Conservation (phyloP, 2,329 filamentous ascomycete genomes). For the Cladophialophora yegresii region DNA sequence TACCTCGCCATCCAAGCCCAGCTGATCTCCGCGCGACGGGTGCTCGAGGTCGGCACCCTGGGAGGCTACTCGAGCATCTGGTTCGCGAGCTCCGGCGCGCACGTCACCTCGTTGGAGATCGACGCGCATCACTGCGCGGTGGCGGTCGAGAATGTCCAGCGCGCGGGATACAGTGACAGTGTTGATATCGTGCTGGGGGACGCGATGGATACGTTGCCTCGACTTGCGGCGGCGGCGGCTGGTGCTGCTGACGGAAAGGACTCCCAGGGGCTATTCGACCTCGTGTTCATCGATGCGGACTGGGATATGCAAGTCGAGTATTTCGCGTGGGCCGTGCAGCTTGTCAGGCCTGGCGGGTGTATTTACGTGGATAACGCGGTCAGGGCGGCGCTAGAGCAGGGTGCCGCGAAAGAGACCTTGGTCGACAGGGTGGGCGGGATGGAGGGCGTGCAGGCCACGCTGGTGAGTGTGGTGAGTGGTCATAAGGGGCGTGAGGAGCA, state of each 20-base stretch:
- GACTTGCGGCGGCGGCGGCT: slow-evolving; percentile 41
- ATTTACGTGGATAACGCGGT: slow-evolving; percentile 57
- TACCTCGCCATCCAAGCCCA: slow-evolving; percentile 46
- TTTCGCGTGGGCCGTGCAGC: slow-evolving; percentile 50
- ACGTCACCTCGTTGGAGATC: slow-evolving; percentile 57
- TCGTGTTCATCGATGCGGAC: slow-evolving; percentile 58
- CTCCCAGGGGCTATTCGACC: slow-evolving; percentile 47
- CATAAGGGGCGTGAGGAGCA: slow-evolving; percentile 42
- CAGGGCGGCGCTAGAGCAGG: slow-evolving; percentile 35
- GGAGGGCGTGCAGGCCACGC: slow-evolving; percentile 46
- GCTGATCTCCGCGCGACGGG: slow-evolving; percentile 42
- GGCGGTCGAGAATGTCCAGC: slow-evolving; percentile 49
- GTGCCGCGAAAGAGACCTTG: slow-evolving; percentile 16
- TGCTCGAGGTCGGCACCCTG: slow-evolving; percentile 59
- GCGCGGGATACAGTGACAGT: slow-evolving; percentile 43
- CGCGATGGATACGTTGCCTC: slow-evolving; percentile 48
- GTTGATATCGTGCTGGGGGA: slow-evolving; percentile 53
- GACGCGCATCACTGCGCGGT: slow-evolving; percentile 50
- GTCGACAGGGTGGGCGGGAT: slow-evolving; percentile 49
- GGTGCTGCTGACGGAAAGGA: no score
- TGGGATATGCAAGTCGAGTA: slow-evolving; percentile 55
- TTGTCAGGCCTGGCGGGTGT: slow-evolving; percentile 45
- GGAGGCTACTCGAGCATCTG: slow-evolving; percentile 59
- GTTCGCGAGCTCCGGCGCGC: slow-evolving; percentile 47
- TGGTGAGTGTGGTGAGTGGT: slow-evolving; percentile 48